A percentile compares a stretch with the other conserved stretches of the same genome.
Evolutionary conservation across 768 basidiomycete species (phyloP).

Genomic region (Tephrocybe sp.): DNA sequence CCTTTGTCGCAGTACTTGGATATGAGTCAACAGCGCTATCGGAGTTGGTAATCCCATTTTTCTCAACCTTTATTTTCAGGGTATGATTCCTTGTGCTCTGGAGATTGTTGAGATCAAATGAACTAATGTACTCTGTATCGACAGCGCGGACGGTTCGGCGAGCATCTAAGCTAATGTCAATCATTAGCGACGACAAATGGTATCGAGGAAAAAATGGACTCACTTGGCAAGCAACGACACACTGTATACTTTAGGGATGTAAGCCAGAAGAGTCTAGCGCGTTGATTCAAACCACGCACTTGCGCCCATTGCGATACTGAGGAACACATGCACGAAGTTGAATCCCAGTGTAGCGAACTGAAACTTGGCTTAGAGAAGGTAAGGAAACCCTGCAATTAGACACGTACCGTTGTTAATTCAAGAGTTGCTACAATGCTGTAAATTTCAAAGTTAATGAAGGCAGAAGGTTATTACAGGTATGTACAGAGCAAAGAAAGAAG

Average conservation of each 20-base stretch:
- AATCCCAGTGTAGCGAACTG: not conserved
- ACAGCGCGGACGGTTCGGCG: not conserved
- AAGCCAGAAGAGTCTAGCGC: not conserved
- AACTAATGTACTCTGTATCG: not conserved
- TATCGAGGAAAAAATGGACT: not conserved
- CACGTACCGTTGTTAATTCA: not conserved
- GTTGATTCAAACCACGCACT: not conserved
- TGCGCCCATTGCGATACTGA: not conserved
- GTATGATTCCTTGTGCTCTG: too few relatives aligned
- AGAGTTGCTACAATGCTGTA: not conserved
- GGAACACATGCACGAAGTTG: not conserved
- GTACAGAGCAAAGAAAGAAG: not conserved
- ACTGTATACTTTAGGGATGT: not conserved
- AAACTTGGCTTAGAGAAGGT: not conserved
- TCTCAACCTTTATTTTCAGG: too few relatives aligned
- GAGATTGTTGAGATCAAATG: too few relatives aligned
- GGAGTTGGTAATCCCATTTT: too few relatives aligned
- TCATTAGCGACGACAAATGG: not conserved
- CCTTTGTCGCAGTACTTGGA: too few relatives aligned
- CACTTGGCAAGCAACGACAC: slow-evolving; percentile 3
- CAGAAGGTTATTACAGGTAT: not conserved
- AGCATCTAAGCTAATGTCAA: not conserved
- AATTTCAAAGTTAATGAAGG: not conserved
- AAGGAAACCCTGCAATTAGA: not conserved
- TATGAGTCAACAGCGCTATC: too few relatives aligned